Conservation (phyloP, 495 filamentous ascomycete species). For the Aspergillus avenaceus region DNA sequence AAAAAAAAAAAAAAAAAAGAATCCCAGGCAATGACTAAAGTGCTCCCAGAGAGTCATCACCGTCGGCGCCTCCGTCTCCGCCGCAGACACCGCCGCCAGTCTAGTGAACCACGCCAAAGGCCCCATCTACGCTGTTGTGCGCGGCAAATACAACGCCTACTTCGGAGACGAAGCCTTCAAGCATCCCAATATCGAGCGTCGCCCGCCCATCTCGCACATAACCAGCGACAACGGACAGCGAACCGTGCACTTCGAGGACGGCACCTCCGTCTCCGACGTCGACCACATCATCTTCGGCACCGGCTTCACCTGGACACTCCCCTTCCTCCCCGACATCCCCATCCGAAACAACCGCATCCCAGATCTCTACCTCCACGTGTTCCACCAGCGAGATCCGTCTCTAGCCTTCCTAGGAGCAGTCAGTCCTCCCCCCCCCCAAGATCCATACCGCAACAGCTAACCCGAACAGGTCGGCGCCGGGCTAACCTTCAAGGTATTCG, state of each 20-base stretch:
- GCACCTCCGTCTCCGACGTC: constrained; percentile 39
- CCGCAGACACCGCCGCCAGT: constrained; percentile 37
- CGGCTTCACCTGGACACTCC: constrained; percentile 53
- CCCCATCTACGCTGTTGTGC: constrained; percentile 36
- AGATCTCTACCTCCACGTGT: constrained; percentile 53
- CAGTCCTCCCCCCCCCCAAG: constrained; percentile 25
- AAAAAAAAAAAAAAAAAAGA: no score
- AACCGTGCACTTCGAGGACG: constrained; percentile 46
- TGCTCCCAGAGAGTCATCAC: constrained; percentile 32
- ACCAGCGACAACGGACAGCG: constrained; percentile 30
- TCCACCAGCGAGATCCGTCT: constrained; percentile 39
- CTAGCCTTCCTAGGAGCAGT: constrained; percentile 37
- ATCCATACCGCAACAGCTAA: constrained; percentile 31
- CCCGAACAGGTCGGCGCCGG: constrained; percentile 46
- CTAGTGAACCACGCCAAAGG: constrained; percentile 27
- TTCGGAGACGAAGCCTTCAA: constrained; percentile 50
- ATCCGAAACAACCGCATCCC: constrained; percentile 51
- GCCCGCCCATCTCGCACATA: constrained; percentile 44
- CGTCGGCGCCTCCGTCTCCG: constrained; percentile 42
- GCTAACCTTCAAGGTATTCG: constrained; percentile 56
- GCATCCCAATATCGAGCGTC: constrained; percentile 42
- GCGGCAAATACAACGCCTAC: constrained; percentile 44
- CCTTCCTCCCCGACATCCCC: constrained; percentile 46
- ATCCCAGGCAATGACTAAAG: no score
- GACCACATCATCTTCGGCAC: constrained; percentile 58